Conservation (phyloP, 2,329 filamentous ascomycete species). For the Penicillium brevicompactum region DNA sequence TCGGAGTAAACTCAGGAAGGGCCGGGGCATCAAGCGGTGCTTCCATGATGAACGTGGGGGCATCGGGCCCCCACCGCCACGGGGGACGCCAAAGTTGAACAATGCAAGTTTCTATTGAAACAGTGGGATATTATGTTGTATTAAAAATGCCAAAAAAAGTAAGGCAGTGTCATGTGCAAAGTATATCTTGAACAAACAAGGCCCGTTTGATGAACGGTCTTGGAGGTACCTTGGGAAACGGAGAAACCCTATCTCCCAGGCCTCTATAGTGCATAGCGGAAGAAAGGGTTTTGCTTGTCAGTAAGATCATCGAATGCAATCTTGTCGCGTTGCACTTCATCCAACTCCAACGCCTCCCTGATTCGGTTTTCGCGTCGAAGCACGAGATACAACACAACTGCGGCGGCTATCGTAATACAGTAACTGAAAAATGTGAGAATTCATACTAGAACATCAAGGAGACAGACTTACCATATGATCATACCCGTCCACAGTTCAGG, state of each 20-base stretch:
- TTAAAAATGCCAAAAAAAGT: too few relatives aligned
- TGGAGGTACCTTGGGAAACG: not conserved
- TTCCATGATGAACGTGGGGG: too few relatives aligned
- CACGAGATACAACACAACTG: conserved; percentile 60
- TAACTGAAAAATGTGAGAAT: conserved; percentile 54
- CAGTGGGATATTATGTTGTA: too few relatives aligned
- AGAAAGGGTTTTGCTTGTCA: conserved; percentile 69
- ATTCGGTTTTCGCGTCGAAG: conserved; percentile 61
- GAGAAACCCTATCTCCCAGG: not conserved
- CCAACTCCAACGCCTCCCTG: conserved; percentile 51
- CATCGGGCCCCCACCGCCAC: too few relatives aligned
- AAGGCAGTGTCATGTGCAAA: too few relatives aligned
- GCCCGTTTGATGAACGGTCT: too few relatives aligned
- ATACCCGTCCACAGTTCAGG: conserved; percentile 71
- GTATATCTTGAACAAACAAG: too few relatives aligned
- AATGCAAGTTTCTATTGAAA: too few relatives aligned
- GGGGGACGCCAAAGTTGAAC: too few relatives aligned
- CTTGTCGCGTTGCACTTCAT: conserved; percentile 65
- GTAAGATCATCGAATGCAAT: conserved; percentile 69
- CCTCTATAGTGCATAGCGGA: conserved; percentile 58
- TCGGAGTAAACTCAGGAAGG: too few relatives aligned
- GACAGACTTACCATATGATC: conserved; percentile 58
- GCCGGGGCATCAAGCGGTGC: too few relatives aligned
- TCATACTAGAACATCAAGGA: conserved; percentile 1
- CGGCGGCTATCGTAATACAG: conserved; percentile 65